These are phyloP conservation scores for Dryadomyces quercus-mongolicae DNA, from an alignment of 2,329 filamentous ascomycete genomes.

Conservation along the genomic window DNA sequence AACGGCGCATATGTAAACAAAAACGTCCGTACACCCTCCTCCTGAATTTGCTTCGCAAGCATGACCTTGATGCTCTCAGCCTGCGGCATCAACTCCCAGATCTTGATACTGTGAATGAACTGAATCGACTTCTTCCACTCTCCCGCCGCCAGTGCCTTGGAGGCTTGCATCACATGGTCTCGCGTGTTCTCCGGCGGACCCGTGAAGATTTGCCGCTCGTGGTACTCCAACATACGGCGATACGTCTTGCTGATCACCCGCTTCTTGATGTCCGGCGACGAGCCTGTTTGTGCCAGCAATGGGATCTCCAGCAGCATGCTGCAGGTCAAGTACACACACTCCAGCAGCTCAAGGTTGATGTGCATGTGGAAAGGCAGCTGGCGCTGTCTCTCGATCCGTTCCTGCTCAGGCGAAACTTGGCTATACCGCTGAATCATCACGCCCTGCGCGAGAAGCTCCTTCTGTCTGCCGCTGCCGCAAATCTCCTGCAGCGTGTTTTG, in stretches of 20 bases:
- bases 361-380: slow-evolving; percentile 99
- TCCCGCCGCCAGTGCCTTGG: slow-evolving; percentile 88
- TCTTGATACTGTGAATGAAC: slow-evolving; percentile 97
- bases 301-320: slow-evolving; percentile 99
- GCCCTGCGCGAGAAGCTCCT: slow-evolving; percentile 94
- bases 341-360: slow-evolving; percentile 96
- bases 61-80: slow-evolving; percentile 89
- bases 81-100: slow-evolving; percentile 96
- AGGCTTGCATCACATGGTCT: slow-evolving; percentile 98
- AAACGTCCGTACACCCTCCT: slow-evolving; percentile 94
- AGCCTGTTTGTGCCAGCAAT: slow-evolving; percentile 89
- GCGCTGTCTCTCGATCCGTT: slow-evolving; percentile 90
- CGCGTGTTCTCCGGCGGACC: slow-evolving; percentile 97
- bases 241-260: slow-evolving; percentile 98
- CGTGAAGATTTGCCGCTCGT: slow-evolving; percentile 98
- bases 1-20: slow-evolving; percentile 99
- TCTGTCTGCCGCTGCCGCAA: slow-evolving; percentile 92
- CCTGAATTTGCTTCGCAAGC: slow-evolving; percentile 96
- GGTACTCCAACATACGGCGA: slow-evolving; percentile 97
- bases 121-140: slow-evolving; percentile 96
- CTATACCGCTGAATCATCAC: slow-evolving; percentile 97
- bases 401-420: slow-evolving; percentile 93
- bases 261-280: slow-evolving; percentile 93
- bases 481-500: slow-evolving; percentile 98
- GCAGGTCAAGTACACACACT: slow-evolving; percentile 97